Evolutionary conservation across 2,329 filamentous ascomycete genomes (phyloP).

Genomic region (Neonectria neomacrospora): DNA sequence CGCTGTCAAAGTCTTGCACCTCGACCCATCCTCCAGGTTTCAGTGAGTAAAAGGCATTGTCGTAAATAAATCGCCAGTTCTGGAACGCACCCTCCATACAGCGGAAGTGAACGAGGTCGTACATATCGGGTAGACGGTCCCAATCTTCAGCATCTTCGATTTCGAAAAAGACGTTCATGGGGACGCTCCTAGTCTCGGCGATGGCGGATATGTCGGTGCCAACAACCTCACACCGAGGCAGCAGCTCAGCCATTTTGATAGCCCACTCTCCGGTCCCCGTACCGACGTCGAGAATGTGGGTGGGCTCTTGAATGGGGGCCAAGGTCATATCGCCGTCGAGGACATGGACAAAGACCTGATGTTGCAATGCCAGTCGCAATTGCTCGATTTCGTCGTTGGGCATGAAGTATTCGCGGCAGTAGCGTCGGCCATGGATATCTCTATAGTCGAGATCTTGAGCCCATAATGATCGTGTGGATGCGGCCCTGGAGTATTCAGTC

Average conservation of each 20-base stretch:
- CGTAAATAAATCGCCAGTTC: conserved; percentile 66
- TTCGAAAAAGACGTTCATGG: conserved; percentile 69
- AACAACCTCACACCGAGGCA: conserved; percentile 65
- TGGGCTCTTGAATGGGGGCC: conserved; percentile 54
- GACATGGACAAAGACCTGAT: conserved; percentile 69
- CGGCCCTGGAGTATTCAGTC: conserved; percentile 45
- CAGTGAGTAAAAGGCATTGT: conserved; percentile 62
- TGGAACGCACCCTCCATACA: conserved; percentile 66
- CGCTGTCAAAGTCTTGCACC: conserved; percentile 63
- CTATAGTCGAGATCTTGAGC: conserved; percentile 65
- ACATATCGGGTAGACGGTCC: conserved; percentile 62
- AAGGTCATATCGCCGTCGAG: conserved; percentile 58
- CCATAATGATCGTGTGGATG: conserved; percentile 61
- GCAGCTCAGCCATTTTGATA: conserved; percentile 64
- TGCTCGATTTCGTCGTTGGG: conserved; percentile 75
- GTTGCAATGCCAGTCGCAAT: conserved; percentile 68
- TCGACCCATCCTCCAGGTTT: conserved; percentile 69
- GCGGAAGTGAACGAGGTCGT: conserved; percentile 68
- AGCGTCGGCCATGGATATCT: conserved; percentile 70
- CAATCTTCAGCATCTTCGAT: conserved; percentile 70
- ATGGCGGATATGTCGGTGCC: conserved; percentile 70
- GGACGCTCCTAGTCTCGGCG: conserved; percentile 64
- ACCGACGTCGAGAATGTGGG: conserved; percentile 65
- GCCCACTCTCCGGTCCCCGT: conserved; percentile 67
- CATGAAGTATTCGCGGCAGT: conserved; percentile 72